Percentiles rank a stretch among this genome's conserved stretches.
These are phyloP conservation scores for Triglochin maritima DNA, from an alignment of 106 monocot species.

Conservation along the genomic window DNA sequence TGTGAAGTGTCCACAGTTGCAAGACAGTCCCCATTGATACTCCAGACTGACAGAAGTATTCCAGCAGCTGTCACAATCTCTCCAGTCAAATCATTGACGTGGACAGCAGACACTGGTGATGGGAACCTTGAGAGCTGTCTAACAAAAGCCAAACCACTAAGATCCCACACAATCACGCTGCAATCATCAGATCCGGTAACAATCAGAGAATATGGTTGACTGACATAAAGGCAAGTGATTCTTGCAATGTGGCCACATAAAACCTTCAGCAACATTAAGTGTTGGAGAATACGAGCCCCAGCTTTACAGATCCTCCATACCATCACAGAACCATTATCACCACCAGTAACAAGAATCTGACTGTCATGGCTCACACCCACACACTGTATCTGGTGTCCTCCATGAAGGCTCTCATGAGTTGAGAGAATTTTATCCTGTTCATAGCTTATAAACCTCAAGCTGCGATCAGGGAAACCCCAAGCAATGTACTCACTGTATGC, in stretches of 20 bases:
- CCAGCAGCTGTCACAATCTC: constrained; percentile 89
- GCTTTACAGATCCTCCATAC: constrained; percentile 72
- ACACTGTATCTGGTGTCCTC: constrained; percentile 83
- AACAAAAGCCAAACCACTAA: constrained; percentile 62
- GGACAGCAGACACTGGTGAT: constrained; percentile 60
- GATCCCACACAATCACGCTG: constrained; percentile 81
- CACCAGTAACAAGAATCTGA: constrained; percentile 71
- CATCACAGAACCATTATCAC: constrained; percentile 67
- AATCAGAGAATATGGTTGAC: constrained; percentile 78
- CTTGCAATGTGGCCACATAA: constrained; percentile 78
- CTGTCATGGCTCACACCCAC: constrained; percentile 86
- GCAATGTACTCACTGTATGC: constrained; percentile 73
- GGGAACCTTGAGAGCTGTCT: constrained; percentile 83
- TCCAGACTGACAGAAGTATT: constrained; percentile 77
- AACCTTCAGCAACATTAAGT: constrained; percentile 32
- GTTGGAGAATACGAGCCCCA: constrained; percentile 20
- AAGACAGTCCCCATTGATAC: constrained; percentile 90
- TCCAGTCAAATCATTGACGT: constrained; percentile 87
- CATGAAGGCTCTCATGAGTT: constrained; percentile 86
- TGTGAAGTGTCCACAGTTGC: constrained; percentile 86
- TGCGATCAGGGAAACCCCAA: constrained; percentile 95
- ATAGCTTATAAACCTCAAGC: constrained; percentile 71
- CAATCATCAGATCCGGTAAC: constrained; percentile 83
- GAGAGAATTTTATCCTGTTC: constrained; percentile 82
- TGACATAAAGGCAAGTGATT: constrained; percentile 72